phyloP scores from a whole-genome alignment of 1,139 yeast genomes.

The Ogataea hybrid region DNA sequence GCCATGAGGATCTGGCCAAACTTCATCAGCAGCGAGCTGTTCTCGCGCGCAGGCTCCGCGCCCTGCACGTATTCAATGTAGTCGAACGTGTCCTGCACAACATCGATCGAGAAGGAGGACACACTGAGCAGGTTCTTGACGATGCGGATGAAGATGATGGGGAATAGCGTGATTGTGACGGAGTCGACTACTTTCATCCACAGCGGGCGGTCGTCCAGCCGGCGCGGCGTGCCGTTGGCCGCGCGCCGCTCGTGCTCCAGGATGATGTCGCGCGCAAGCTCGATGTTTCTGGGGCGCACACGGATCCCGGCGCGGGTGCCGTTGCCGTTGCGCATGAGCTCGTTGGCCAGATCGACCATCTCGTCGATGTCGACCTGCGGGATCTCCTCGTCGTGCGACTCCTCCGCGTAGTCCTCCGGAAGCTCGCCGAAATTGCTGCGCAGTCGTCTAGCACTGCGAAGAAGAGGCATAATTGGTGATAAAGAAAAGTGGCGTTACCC shows the following conservation, averaged over 20 bases:
- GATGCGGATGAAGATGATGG: slow-evolving; percentile 27
- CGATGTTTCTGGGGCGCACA: slow-evolving; percentile 6
- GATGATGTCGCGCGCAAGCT: slow-evolving; percentile 11
- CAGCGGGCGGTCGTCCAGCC: slow-evolving; percentile 25
- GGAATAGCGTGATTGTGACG: slow-evolving; percentile 29
- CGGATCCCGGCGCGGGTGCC: slow-evolving; percentile 9
- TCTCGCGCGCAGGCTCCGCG: too few relatives aligned
- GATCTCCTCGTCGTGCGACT: slow-evolving; percentile 10
- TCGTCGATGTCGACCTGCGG: slow-evolving; percentile 29
- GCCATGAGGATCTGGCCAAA: too few relatives aligned
- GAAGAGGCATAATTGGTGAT: slow-evolving; percentile 4
- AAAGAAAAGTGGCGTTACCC: neutral
- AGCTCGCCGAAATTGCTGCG: slow-evolving; percentile 13
- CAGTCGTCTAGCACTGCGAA: slow-evolving; percentile 17
- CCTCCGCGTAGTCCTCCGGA: slow-evolving; percentile 7
- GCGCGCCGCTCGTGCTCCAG: slow-evolving; percentile 17
- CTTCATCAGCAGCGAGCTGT: too few relatives aligned
- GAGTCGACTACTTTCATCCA: slow-evolving; percentile 31
- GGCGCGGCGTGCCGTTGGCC: slow-evolving; percentile 4
- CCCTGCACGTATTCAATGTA: too few relatives aligned
- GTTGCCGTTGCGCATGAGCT: slow-evolving; percentile 19
- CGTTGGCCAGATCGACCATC: slow-evolving; percentile 26
- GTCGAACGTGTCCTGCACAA: too few relatives aligned
- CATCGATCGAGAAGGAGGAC: slow-evolving; percentile 31
- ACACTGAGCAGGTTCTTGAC: slow-evolving; percentile 27